Evolutionary conservation across 768 basidiomycete species (phyloP), one percentile per base, ranked within the genome.

Genomic region (Pleurotus djamor): DNA sequence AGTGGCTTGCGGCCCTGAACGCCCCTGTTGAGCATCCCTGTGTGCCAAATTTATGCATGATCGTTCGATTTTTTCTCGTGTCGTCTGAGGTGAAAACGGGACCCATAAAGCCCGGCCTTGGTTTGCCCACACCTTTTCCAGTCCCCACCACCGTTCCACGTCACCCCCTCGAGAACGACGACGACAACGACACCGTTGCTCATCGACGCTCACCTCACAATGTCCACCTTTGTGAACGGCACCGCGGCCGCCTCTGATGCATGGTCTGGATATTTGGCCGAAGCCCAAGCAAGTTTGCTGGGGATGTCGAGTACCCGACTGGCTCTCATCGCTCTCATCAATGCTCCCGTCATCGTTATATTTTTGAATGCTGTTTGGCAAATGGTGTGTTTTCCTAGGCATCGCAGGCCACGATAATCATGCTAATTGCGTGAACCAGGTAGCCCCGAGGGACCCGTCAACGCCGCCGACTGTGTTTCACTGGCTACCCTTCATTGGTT

Each of bases 401-500:
- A 48, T 38, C 38, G 48, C 48, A 14, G 54, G 10, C 61, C 35
- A 2, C 21, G 52, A 50, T 10, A 17, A 12, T 10, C 13, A 4
- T 58, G 5, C 54, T 34, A 12, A 58, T n/a, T 37, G 38, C 49
- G 8, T 4, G 48, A 28, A 36, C 10, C 60, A 94, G 92, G 62
- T 89, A 56, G 65, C 86, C 37, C 92, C 93, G 8, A 81, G 81
- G 60, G 83, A 87, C 68, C 79, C 84, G 17, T 85, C 85, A 14
- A 75, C 88, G 44, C 97, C 97, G 1, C 97, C 97, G 0, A 77
- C 90, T 44, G 94, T 98, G 16, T 99, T 98, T 78, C 93, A 98
- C 71, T 88, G 89, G 79, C 74, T 98, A 48, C 97, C 97, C 5
- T 80, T 91, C 68, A 72, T 99, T 63, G 97, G 97, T 21, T 97